Percentiles rank a stretch among this genome's conserved stretches.
Conservation (phyloP, 2,329 filamentous ascomycete genomes). For the Apiospora marii region DNA sequence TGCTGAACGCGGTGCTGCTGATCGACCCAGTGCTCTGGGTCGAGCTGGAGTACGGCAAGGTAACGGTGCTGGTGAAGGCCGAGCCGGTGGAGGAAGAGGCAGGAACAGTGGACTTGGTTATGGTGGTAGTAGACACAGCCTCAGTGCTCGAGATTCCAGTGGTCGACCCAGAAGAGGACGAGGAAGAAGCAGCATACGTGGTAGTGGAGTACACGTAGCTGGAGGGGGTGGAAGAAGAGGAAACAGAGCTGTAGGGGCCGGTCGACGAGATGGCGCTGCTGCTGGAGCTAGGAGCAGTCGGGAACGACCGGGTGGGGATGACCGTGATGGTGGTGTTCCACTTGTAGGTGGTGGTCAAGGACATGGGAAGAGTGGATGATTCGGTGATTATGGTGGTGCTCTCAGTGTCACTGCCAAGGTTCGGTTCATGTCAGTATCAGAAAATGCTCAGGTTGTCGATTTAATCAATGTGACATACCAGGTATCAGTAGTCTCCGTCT, state of each 20-base stretch:
- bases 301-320: background rate
- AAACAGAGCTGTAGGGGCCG: background rate
- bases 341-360: background rate
- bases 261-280: background rate
- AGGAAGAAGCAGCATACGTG: background rate
- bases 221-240: background rate
- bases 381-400: background rate
- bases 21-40: constrained; percentile 14
- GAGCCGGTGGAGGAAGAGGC: background rate
- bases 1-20: background rate
- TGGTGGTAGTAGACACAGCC: background rate
- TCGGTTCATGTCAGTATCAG: no score
- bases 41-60: constrained; percentile 27
- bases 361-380: background rate
- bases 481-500: background rate
- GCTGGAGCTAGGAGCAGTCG: background rate
- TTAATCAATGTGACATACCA: background rate
- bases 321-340: constrained; percentile 25
- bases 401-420: background rate
- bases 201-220: background rate
- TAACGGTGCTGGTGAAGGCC: background rate
- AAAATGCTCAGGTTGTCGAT: no score
- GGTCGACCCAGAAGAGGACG: background rate
- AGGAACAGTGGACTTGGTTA: background rate
- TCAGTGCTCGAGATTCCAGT: constrained; percentile 1